Conservation (phyloP, 805 yeast species). For the Candida ovalis region DNA sequence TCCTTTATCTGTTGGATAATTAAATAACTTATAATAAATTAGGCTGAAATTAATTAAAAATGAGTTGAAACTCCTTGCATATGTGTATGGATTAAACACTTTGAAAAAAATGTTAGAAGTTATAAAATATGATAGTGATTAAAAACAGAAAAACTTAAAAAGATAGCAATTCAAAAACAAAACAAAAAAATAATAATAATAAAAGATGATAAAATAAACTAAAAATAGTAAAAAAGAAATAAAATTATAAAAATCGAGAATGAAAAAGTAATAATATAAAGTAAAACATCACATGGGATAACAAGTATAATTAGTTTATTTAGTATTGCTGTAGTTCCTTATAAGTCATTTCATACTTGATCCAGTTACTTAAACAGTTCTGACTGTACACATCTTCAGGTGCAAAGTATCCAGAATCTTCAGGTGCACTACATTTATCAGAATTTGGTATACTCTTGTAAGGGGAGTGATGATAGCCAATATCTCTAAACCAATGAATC, state of each 20-base stretch:
- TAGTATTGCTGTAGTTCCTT: conserved; percentile 31
- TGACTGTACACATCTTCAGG: conserved; percentile 32
- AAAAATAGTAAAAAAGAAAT: background rate
- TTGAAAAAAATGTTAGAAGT: background rate
- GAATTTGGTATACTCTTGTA: conserved; percentile 76
- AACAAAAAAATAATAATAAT: background rate
- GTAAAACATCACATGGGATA: background rate
- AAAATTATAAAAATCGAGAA: background rate
- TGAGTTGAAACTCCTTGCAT: background rate
- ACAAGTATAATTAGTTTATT: background rate
- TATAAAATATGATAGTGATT: background rate
- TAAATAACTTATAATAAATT: too few species aligned
- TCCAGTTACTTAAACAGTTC: conserved; percentile 34
- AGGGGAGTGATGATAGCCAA: conserved; percentile 74
- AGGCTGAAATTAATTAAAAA: too few species aligned
- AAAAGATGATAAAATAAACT: background rate
- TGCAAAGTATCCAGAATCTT: conserved; percentile 32
- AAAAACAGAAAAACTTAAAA: background rate
- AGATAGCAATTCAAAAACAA: background rate
- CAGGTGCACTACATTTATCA: conserved; percentile 40
- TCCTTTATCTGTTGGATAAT: too few species aligned
- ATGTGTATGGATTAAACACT: background rate
- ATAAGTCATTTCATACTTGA: conserved; percentile 34
- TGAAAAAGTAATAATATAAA: too few species aligned
- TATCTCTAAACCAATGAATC: conserved; percentile 85